These are phyloP conservation scores for Colletotrichum aenigma DNA, from an alignment of 2,329 filamentous ascomycete genomes.

Conservation along the genomic window DNA sequence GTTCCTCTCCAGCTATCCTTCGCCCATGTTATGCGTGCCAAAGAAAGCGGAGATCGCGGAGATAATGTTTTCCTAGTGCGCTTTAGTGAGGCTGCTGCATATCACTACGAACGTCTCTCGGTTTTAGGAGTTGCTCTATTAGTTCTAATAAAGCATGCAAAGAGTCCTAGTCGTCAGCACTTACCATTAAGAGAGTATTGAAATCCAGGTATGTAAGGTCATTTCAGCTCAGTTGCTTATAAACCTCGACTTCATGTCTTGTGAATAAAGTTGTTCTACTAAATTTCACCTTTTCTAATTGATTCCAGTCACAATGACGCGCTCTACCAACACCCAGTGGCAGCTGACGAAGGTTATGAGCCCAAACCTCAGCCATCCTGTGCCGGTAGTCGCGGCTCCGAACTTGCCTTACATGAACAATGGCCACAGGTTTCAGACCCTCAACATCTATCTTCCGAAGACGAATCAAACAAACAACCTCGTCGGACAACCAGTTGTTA, in stretches of 20 bases:
- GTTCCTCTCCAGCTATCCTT: background rate
- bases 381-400: background rate
- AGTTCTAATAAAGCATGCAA: background rate
- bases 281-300: background rate
- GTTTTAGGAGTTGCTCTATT: background rate
- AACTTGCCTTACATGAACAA: background rate
- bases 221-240: background rate
- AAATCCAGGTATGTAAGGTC: background rate
- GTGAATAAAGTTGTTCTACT: background rate
- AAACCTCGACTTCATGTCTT: background rate
- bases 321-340: background rate
- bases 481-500: background rate
- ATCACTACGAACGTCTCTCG: background rate
- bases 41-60: background rate
- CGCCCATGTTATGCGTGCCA: background rate
- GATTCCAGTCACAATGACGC: background rate
- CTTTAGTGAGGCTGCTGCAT: background rate
- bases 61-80: background rate
- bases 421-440: background rate
- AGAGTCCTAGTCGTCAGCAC: background rate
- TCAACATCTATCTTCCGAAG: background rate
- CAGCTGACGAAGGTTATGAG: background rate
- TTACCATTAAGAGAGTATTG: background rate
- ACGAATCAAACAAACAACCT: background rate
- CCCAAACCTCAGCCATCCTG: background rate